Conservation (phyloP, 495 filamentous ascomycete genomes). For the Peziza echinospora region DNA sequence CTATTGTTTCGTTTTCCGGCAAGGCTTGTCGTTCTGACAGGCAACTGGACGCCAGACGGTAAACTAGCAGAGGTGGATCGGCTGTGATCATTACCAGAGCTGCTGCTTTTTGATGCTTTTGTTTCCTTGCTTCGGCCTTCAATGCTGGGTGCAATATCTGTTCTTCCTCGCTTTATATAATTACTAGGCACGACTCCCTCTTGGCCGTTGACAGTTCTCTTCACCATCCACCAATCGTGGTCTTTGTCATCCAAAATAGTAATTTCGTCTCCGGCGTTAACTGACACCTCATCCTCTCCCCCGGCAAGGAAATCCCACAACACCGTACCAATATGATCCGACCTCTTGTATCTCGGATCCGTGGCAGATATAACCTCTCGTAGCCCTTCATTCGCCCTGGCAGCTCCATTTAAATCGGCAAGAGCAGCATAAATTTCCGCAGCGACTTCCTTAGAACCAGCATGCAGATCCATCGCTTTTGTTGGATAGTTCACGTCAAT, state of each 20-base stretch:
- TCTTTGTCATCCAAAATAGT: conserved; percentile 73
- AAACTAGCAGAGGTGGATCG: not conserved
- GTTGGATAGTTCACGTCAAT: conserved; percentile 76
- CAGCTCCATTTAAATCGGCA: conserved; percentile 71
- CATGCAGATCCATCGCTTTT: conserved; percentile 89
- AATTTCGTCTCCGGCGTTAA: conserved; percentile 75
- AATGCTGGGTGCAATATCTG: conserved; percentile 1
- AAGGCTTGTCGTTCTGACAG: not conserved
- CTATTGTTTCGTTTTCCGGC: not conserved
- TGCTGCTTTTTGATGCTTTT: not conserved
- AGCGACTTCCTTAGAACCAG: conserved; percentile 89
- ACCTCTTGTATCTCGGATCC: conserved; percentile 44
- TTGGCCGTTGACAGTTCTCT: conserved; percentile 67
- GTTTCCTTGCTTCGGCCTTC: not conserved
- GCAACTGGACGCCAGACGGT: not conserved
- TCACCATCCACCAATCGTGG: conserved; percentile 97
- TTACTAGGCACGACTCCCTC: conserved; percentile 97
- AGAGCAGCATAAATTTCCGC: conserved; percentile 75
- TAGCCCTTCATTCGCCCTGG: conserved; percentile 62
- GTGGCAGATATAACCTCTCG: conserved; percentile 69
- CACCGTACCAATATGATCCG: conserved; percentile 43
- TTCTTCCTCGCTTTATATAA: conserved; percentile 49
- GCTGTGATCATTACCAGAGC: not conserved
- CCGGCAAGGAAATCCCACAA: conserved; percentile 94
- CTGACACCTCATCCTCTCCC: conserved; percentile 89